phyloP scores from a whole-genome alignment of 179 eudicot species.

The Nepenthes alata region DNA sequence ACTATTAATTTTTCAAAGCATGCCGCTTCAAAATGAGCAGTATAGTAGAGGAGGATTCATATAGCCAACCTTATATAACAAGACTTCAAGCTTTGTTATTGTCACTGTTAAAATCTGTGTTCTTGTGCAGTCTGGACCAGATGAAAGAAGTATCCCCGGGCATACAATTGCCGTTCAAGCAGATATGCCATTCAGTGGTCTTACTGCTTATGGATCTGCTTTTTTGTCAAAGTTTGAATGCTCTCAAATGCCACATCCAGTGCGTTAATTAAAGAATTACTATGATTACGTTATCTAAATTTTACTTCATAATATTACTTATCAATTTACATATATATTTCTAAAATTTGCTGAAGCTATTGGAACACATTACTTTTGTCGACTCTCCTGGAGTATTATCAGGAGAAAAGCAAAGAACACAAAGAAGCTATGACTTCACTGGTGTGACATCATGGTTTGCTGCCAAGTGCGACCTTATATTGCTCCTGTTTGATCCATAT shows the following conservation, averaged over 20 bases:
- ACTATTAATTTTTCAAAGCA: too few relatives aligned
- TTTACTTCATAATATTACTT: too few relatives aligned
- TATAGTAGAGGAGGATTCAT: too few relatives aligned
- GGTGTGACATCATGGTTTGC: conserved; percentile 97
- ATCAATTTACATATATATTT: too few relatives aligned
- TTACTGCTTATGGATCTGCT: conserved; percentile 73
- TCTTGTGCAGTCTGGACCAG: conserved; percentile 63
- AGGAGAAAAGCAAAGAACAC: conserved; percentile 92
- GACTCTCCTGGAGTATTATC: conserved; percentile 96
- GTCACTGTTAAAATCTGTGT: background rate
- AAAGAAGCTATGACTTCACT: conserved; percentile 89
- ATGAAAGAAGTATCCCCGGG: conserved; percentile 93
- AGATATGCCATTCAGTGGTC: conserved; percentile 78
- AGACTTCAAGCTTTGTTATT: too few relatives aligned
- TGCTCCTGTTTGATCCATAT: conserved; percentile 89
- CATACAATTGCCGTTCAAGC: conserved; percentile 91
- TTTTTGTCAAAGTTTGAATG: conserved; percentile 91
- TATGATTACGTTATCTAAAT: background rate
- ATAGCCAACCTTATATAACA: background rate
- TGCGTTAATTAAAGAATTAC: conserved; percentile 18
- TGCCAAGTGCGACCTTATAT: conserved; percentile 80
- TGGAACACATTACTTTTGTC: conserved; percentile 84
- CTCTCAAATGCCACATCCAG: conserved; percentile 92
- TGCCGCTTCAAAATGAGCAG: too few relatives aligned
- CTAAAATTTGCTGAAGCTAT: conserved; percentile 27